These are phyloP conservation scores for Stagonosporopsis tanaceti DNA, from an alignment of 2,329 filamentous ascomycete genomes.

Conservation along the genomic window DNA sequence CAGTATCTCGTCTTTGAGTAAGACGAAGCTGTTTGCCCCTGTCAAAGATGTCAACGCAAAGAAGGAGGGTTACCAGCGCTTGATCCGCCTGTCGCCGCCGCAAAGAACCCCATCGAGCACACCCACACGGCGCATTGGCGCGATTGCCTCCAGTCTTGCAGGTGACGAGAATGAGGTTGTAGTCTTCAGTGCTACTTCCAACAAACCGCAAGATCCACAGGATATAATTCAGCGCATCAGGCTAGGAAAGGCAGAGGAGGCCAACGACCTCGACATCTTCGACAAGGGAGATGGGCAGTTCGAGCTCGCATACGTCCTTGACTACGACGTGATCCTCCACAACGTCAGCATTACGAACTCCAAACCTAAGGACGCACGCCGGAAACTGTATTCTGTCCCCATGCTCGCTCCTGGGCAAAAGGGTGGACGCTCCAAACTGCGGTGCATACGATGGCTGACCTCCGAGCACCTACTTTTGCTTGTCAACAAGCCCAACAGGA, in stretches of 20 bases:
- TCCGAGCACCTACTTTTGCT: constrained; percentile 63
- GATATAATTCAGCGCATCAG: constrained; percentile 64
- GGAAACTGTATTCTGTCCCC: constrained; percentile 43
- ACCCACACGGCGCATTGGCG: constrained; percentile 72
- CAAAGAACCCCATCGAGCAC: constrained; percentile 54
- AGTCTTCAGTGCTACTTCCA: constrained; percentile 73
- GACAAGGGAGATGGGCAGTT: constrained; percentile 70
- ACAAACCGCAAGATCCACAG: constrained; percentile 52
- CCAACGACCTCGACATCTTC: constrained; percentile 74
- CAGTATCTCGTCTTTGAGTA: constrained; percentile 58
- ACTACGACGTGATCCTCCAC: constrained; percentile 75
- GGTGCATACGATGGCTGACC: constrained; percentile 64
- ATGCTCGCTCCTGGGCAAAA: constrained; percentile 46
- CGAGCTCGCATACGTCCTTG: constrained; percentile 79
- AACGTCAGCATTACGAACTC: constrained; percentile 60
- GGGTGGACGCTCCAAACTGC: constrained; percentile 59
- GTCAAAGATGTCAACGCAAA: constrained; percentile 50
- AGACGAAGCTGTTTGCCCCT: constrained; percentile 60
- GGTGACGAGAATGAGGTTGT: constrained; percentile 76
- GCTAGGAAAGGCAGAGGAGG: constrained; percentile 62
- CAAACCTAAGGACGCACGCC: constrained; percentile 37
- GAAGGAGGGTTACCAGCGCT: constrained; percentile 67
- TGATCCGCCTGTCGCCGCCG: constrained; percentile 65
- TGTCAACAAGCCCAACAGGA: constrained; percentile 62
- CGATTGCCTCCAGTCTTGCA: constrained; percentile 79